Conservation (phyloP, 768 basidiomycete species). For the Collybia nuda region DNA sequence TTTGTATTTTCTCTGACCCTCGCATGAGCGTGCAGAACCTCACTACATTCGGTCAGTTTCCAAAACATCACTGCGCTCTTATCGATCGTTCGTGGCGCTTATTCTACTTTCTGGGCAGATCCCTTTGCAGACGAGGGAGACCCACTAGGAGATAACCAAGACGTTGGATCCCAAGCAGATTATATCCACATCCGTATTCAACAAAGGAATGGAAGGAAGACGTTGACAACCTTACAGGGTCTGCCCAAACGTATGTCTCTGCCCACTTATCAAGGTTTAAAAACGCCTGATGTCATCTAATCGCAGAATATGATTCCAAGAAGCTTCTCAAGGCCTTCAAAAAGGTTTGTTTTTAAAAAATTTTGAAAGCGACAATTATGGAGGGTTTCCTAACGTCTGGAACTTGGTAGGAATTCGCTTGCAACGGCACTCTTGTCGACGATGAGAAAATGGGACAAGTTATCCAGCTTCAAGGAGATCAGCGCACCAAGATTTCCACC, state of each 20-base stretch:
- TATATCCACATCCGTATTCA: constrained; percentile 97
- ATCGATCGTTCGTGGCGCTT: constrained; percentile 16
- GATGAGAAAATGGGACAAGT: constrained; percentile 96
- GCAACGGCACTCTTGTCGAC: constrained; percentile 95
- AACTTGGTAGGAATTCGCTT: constrained; percentile 82
- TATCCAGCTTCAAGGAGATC: constrained; percentile 98
- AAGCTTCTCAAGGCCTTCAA: constrained; percentile 99
- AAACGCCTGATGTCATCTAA: constrained; percentile 9
- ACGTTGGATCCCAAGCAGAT: constrained; percentile 80
- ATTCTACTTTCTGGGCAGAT: constrained; percentile 47
- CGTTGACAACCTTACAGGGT: constrained; percentile 95
- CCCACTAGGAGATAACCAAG: constrained; percentile 68
- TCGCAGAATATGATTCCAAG: constrained; percentile 90
- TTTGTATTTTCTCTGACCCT: constrained; percentile 46
- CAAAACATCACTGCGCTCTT: constrained; percentile 4
- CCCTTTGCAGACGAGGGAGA: constrained; percentile 96
- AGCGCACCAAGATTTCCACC: constrained; percentile 83
- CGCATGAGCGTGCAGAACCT: constrained; percentile 97
- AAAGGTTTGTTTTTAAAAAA: constrained; percentile 81
- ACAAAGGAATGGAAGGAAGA: constrained; percentile 99
- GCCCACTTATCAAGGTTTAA: constrained; percentile 1
- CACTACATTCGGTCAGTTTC: constrained; percentile 68
- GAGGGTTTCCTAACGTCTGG: constrained; percentile 2
- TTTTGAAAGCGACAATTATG: background rate
- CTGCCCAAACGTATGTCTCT: constrained; percentile 76